Evolutionary conservation across 2,329 filamentous ascomycete genomes (phyloP).

Genomic region (Pseudocercospora vitis): DNA sequence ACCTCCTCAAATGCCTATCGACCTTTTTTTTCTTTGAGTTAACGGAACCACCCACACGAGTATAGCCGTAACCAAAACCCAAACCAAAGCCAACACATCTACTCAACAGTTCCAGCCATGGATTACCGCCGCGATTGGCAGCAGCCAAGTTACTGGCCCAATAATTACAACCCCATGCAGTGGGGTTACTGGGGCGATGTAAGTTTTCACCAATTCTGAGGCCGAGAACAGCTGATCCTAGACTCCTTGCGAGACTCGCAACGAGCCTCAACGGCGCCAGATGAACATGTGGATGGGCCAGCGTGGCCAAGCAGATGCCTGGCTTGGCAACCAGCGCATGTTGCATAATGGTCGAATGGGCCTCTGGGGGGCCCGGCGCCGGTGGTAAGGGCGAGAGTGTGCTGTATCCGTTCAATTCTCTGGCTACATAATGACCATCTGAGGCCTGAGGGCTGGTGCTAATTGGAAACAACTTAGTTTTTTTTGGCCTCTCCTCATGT

Average conservation of each 20-base stretch:
- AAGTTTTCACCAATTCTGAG: not conserved
- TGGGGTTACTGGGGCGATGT: not conserved
- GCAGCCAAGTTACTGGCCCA: not conserved
- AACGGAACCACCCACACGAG: not conserved
- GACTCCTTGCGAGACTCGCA: not conserved
- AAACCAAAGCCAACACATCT: not conserved
- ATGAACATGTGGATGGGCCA: not conserved
- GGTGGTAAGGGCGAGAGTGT: not conserved
- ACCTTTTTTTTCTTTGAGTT: too few species aligned
- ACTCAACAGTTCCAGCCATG: not conserved
- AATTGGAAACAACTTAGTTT: too few species aligned
- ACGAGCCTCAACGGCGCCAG: not conserved
- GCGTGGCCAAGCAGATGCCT: not conserved
- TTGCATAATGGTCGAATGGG: not conserved
- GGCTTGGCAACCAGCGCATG: not conserved
- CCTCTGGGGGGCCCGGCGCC: not conserved
- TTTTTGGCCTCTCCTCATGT: too few species aligned
- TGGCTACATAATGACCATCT: not conserved
- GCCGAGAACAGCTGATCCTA: not conserved
- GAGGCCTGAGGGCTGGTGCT: too few species aligned
- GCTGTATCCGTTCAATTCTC: not conserved
- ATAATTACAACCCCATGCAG: slow-evolving; percentile 1
- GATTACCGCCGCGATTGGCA: not conserved
- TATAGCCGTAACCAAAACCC: not conserved
- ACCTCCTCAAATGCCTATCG: too few species aligned